Evolutionary conservation across 2,329 filamentous ascomycete genomes (phyloP).

Genomic region (Malbranchea zuffiana): DNA sequence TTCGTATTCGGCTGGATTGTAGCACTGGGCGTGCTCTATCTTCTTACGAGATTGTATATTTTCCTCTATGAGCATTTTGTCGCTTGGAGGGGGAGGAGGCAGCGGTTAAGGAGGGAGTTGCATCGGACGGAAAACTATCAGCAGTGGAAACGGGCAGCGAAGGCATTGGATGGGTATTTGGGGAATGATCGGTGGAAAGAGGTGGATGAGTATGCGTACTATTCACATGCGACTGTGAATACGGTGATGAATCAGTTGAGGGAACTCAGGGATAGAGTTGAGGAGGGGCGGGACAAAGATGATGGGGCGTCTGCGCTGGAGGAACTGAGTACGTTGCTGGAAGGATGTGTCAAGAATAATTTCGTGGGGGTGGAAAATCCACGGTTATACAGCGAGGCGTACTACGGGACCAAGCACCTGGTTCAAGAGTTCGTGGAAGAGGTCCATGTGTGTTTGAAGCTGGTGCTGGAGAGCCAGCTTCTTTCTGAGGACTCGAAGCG

Average conservation of each 20-base stretch:
- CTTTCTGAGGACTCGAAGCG: conserved; percentile 65
- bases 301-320: conserved; percentile 47
- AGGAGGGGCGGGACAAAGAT: conserved; percentile 22
- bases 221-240: conserved; percentile 74
- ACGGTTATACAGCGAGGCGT: conserved; percentile 90
- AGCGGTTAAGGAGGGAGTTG: conserved; percentile 59
- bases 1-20: conserved; percentile 71
- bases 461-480: conserved; percentile 57
- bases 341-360: conserved; percentile 94
- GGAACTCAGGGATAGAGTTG: conserved; percentile 31
- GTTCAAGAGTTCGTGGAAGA: conserved; percentile 88
- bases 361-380: conserved; percentile 93
- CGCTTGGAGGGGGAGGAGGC: conserved; percentile 72
- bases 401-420: conserved; percentile 91
- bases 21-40: conserved; percentile 61
- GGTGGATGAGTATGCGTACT: conserved; percentile 57
- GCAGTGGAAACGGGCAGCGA: conserved; percentile 73
- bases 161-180: conserved; percentile 66
- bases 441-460: conserved; percentile 44
- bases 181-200: conserved; percentile 52
- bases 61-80: conserved; percentile 84
- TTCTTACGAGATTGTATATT: conserved; percentile 78
- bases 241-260: conserved; percentile 65
- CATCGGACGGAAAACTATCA: conserved; percentile 62
- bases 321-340: conserved; percentile 64